Base-by-base conservation (phyloP, 2,329 filamentous ascomycete species). In the Laburnicola sp. region DNA sequence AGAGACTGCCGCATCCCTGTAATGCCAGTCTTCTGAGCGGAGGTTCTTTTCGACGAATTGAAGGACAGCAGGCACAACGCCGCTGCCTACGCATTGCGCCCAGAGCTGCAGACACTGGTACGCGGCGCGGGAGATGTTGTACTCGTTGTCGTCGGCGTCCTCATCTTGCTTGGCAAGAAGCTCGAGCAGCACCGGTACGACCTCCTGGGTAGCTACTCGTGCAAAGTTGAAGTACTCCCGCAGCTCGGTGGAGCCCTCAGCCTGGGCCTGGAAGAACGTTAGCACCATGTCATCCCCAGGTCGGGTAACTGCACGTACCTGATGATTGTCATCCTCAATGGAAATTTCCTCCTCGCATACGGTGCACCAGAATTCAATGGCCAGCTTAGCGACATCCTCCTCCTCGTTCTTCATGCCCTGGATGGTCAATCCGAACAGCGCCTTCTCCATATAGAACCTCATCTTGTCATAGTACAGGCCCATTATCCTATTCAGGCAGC, bases 361-460 rank as follows among this genome's bases (percentile, higher is more conserved):
- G n/a, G 94, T 97, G 80, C 93, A 97, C 94, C 94, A 99, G 79
- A 99, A 99, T 74, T 99, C 94, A 61, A 99, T 91, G 32, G 94
- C 94, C 50, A 99, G 82, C 82, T 99, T 99, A 56, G 94, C 89
- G 47, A 99, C 94, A 72, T 99, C 94, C 75, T 99, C 94, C 65
- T 99, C 94, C 6, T 92, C 87, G 66, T 86, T 95, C 84, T 96
- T 97, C 94, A 99, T 99, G 63, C 94, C 94, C 72, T 96, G 86
- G 58, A 99, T 96, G 34, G 94, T 99, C 35, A 99, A 82, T 51
- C 94, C 94, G 66, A 99, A 99, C 37, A 99, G 83, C 31, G 94
- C 94, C 84, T 97, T 97, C 82, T 99, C 94, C 94, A 99, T 99
- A 80, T 99, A 99, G 78, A 97, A 99, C 68, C 92, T 88, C 94